Base-by-base conservation (phyloP, 2,329 filamentous ascomycete species). In the Arthrobotrys conoides region DNA sequence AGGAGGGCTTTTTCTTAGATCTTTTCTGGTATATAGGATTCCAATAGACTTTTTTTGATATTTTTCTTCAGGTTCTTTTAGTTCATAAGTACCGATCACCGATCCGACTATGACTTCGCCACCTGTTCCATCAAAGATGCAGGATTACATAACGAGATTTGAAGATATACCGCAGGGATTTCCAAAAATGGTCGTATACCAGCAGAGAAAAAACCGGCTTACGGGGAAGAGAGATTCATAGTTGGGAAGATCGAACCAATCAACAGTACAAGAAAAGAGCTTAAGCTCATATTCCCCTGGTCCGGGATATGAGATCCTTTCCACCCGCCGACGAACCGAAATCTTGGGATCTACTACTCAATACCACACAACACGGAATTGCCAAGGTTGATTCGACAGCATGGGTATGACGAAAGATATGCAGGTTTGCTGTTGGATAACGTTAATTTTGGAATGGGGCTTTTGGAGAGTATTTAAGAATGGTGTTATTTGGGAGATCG, bases 11-110 rank as follows among this genome's bases (percentile, higher is more conserved):
- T n/a, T 66, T 8, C 24, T 66, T 38, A 38, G 44, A 48, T 49
- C 16, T 61, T 49, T 70, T 59, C 66, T 71, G 44, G 70, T 72
- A 72, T 71, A 77, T 71, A 76, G 48, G 65, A 44, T 73, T 75
- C 49, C 20, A 57, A 75, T 75, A 75, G 51, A 68, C 20, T 57
- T 59, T 59, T 57, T 59, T 59, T 61, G 53, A 61, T 24, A 61
- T 24, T 24, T n/a, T n/a, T 14, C 18, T 36, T 41, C 46, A 9
- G n/a, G 36, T 12, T 44, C 33, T 16, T 22, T n/a, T 5, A n/a
- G 1, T 33, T 8, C 12, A 14, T 36, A 33, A 57, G 27, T 18
- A 18, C 41, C 33, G 22, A 48, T 49, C 59, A 33, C 41, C 44
- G 49, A 53, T 22, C 24, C 24, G 24, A n/a, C 24, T 30, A n/a